phyloP scores from a whole-genome alignment of 106 monocot genomes.

The Dactylorhiza incarnata region DNA sequence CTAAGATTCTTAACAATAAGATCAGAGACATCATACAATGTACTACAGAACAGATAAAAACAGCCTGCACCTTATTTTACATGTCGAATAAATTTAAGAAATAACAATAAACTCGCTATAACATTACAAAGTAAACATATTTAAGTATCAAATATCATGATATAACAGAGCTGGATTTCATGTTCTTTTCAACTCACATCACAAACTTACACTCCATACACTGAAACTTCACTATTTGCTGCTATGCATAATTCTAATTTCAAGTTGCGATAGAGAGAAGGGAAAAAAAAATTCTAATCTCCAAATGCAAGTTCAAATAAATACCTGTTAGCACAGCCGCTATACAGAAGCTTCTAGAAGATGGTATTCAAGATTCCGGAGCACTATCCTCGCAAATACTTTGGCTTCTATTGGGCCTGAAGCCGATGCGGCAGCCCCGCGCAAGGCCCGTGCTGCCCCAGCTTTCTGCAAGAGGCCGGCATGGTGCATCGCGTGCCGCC shows the following conservation, averaged over 20 bases:
- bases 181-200: too few species aligned
- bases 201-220: too few species aligned
- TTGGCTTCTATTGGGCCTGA: slow-evolving; percentile 78
- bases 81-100: too few species aligned
- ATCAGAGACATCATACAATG: too few species aligned
- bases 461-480: slow-evolving; percentile 60
- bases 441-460: slow-evolving; percentile 59
- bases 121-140: too few species aligned
- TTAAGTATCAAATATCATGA: too few species aligned
- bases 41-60: too few species aligned
- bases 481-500: slow-evolving; percentile 85
- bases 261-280: not conserved
- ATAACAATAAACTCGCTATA: too few species aligned
- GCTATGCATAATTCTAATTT: not conserved
- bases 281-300: not conserved
- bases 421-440: slow-evolving; percentile 59
- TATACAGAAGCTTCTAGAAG: slow-evolving; percentile 35
- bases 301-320: not conserved
- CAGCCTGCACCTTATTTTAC: too few species aligned
- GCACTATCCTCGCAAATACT: slow-evolving; percentile 70
- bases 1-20: too few species aligned
- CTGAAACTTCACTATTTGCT: not conserved
- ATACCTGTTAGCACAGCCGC: slow-evolving; percentile 3
- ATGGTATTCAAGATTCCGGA: slow-evolving; percentile 79
- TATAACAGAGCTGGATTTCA: too few species aligned